Evolutionary conservation across 768 basidiomycete species (phyloP).

Genomic region (Leucocoprinus leucothites): DNA sequence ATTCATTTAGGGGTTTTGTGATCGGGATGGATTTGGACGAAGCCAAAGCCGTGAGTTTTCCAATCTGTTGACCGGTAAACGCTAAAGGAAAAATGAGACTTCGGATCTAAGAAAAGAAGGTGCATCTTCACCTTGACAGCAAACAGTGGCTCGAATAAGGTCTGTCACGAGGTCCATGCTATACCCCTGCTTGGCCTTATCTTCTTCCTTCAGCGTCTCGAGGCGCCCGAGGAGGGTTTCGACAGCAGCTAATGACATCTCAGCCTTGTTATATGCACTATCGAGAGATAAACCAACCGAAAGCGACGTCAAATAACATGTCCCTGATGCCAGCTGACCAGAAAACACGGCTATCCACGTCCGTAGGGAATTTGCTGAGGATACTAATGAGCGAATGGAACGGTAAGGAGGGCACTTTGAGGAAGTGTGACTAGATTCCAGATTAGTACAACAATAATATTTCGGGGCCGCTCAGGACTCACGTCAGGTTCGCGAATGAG

Average conservation of each 20-base stretch:
- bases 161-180: slow-evolving; percentile 33
- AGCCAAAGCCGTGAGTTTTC: slow-evolving; percentile 12
- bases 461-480: slow-evolving; percentile 21
- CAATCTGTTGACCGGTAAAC: slow-evolving; percentile 59
- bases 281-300: slow-evolving; percentile 21
- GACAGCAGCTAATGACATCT: slow-evolving; percentile 4
- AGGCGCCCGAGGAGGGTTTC: slow-evolving; percentile 30
- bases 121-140: slow-evolving; percentile 51
- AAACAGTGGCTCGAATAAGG: slow-evolving; percentile 48
- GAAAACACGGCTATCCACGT: slow-evolving; percentile 73
- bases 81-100: slow-evolving; percentile 33
- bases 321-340: slow-evolving; percentile 66
- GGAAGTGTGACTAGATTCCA: slow-evolving; percentile 66
- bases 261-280: slow-evolving; percentile 1
- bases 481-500: slow-evolving; percentile 80
- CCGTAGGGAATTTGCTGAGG: slow-evolving; percentile 74
- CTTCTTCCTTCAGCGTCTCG: slow-evolving; percentile 46
- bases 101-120: background rate
- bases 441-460: slow-evolving; percentile 13
- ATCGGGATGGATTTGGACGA: slow-evolving; percentile 15
- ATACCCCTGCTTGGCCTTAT: slow-evolving; percentile 31
- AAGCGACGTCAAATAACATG: slow-evolving; percentile 53
- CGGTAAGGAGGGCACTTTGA: slow-evolving; percentile 81
- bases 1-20: slow-evolving; percentile 13
- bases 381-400: slow-evolving; percentile 77